Evolutionary conservation across 306 rosid species (phyloP).

Genomic region (Vigna mungo): DNA sequence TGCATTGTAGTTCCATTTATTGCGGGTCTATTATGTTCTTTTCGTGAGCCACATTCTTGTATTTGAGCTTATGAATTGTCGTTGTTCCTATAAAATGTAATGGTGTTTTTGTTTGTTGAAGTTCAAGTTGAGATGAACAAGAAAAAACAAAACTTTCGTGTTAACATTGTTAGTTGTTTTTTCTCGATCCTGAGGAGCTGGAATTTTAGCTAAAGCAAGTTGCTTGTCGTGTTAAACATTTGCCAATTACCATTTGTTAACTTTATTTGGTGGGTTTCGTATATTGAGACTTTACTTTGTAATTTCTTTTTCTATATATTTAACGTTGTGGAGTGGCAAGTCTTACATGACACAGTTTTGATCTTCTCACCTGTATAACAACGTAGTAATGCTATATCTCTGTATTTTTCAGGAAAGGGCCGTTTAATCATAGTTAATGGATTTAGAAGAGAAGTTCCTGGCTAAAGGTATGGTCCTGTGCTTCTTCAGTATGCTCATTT

Average conservation of each 20-base stretch:
- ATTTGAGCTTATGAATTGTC: neutral
- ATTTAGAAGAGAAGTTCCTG: slow-evolving; percentile 71
- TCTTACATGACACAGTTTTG: neutral
- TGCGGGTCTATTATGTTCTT: slow-evolving; percentile 24
- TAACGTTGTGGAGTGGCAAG: slow-evolving; percentile 16
- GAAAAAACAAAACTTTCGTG: neutral
- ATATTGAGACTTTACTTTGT: slow-evolving; percentile 15
- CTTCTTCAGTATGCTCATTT: slow-evolving; percentile 23
- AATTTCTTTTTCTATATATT: slow-evolving; percentile 23
- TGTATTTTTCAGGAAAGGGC: slow-evolving; percentile 50
- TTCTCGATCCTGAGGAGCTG: slow-evolving; percentile 14
- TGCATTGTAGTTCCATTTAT: slow-evolving; percentile 30
- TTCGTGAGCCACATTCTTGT: slow-evolving; percentile 50
- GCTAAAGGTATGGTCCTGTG: slow-evolving; percentile 65
- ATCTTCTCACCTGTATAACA: slow-evolving; percentile 22
- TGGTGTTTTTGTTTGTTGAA: slow-evolving; percentile 7
- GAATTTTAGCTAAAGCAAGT: slow-evolving; percentile 22
- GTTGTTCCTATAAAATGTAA: slow-evolving; percentile 11
- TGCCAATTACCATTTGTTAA: slow-evolving; percentile 28
- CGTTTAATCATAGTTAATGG: slow-evolving; percentile 53
- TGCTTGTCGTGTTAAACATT: slow-evolving; percentile 18
- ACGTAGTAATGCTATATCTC: slow-evolving; percentile 33
- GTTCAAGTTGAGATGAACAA: neutral
- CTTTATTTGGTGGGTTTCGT: slow-evolving; percentile 1
- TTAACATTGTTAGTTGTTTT: slow-evolving; percentile 16